Evolutionary conservation across 257 asterid species (phyloP).

Genomic region (Ilex aquifolium): DNA sequence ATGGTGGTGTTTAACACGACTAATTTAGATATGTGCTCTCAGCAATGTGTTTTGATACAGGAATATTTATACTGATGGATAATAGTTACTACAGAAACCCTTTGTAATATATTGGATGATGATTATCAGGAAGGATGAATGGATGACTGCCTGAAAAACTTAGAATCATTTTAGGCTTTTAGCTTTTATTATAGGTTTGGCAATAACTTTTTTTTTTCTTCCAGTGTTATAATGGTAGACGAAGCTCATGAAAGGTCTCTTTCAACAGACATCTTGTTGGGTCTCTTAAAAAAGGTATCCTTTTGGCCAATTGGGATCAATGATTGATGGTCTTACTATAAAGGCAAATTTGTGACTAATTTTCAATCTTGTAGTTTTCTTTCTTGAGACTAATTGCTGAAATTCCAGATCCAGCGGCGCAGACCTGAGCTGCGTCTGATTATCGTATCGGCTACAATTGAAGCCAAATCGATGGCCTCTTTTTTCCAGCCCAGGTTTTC

Average conservation of each 20-base stretch:
- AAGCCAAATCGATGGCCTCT: slow-evolving; percentile 85
- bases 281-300: slow-evolving; percentile 87
- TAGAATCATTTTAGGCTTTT: not conserved
- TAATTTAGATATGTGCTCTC: no score
- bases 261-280: slow-evolving; percentile 87
- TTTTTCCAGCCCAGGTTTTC: slow-evolving; percentile 68
- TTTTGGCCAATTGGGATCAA: not conserved
- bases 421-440: slow-evolving; percentile 82
- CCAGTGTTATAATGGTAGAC: slow-evolving; percentile 95
- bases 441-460: slow-evolving; percentile 95
- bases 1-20: no score
- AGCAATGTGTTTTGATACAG: no score
- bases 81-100: no score
- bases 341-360: not conserved
- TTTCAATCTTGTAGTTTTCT: not conserved
- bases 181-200: not conserved
- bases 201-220: slow-evolving; percentile 15
- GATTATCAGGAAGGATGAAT: not conserved
- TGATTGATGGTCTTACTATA: not conserved
- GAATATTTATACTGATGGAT: no score
- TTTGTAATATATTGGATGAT: no score
- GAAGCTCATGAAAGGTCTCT: slow-evolving; percentile 98
- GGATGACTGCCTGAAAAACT: not conserved
- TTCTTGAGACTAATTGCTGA: slow-evolving; percentile 11
- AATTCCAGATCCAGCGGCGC: slow-evolving; percentile 68